Base-by-base conservation (phyloP, 495 filamentous ascomycete species). In the Aspergillus steynii region DNA sequence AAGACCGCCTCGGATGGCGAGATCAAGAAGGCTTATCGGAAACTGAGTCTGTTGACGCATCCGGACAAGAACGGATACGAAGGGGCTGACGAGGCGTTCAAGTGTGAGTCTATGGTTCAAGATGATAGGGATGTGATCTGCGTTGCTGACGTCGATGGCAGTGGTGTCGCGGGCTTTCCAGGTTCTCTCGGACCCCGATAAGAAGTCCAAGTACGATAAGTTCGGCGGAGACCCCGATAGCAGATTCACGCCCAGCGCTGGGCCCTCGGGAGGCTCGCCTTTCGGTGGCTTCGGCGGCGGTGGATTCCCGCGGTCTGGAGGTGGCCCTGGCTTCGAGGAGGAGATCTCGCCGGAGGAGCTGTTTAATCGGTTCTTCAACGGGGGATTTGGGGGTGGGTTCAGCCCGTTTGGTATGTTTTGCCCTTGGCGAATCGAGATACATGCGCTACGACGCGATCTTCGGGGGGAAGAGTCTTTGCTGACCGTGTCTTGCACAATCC, bases 51-150 rank as follows among this genome's bases (percentile, higher is more conserved):
- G 66, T 78, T 97, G 67, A 97, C 94, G 58, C 95, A 99, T 80
- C 95, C 95, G 58, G 95, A 99, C 79, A 99, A 99, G 81, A 99
- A 97, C 80, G 93, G 92, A n/a, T 93, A 96, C 74, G 90, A 94
- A 31, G 88, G 93, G 37, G 93, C 95, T 57, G 95, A 97, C 74
- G 95, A 99, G 77, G 95, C 95, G 27, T 99, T 99, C 76, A 98
- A 98, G 77, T 76, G 88, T 90, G 71, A 77, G 86, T 81, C 10
- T 2, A 12, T 42, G 37, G 37, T 42, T 15, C 3, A 42, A 14
- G 25, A 50, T 26, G 1, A 6, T 8, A 14, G 6, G 27, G 8
- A 29, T 26, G 5, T 25, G 25, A 3, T 26, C 48, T 7, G 15
- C 6, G 32, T 56, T 47, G 2, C 52, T 61, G 54, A 52, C 29